Conservation (phyloP, 2,329 filamentous ascomycete genomes). For the Diplodia seriata region DNA sequence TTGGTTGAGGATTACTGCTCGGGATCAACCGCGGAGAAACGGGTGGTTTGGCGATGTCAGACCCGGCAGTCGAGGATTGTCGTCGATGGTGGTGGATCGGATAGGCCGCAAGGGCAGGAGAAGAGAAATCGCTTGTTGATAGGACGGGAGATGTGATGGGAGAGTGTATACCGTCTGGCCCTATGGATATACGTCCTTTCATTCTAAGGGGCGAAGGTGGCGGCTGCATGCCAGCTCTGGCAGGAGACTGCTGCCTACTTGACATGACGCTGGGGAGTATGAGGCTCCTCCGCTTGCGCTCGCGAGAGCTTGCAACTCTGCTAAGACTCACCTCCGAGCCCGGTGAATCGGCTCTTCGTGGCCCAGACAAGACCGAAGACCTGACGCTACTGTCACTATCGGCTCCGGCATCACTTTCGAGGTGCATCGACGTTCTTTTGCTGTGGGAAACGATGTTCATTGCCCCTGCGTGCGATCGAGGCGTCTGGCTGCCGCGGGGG, state of each 20-base stretch:
- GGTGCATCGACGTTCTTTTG: slow-evolving; percentile 77
- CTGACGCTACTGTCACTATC: slow-evolving; percentile 88
- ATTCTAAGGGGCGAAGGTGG: slow-evolving; percentile 83
- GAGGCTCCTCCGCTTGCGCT: slow-evolving; percentile 85
- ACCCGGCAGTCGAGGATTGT: slow-evolving; percentile 89
- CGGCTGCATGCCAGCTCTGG: slow-evolving; percentile 73
- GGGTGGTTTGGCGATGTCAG: slow-evolving; percentile 69
- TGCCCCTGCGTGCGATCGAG: slow-evolving; percentile 76
- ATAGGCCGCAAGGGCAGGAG: slow-evolving; percentile 66
- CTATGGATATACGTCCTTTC: slow-evolving; percentile 75
- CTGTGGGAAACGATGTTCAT: slow-evolving; percentile 66
- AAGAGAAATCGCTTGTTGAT: slow-evolving; percentile 79
- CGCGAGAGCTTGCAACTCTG: slow-evolving; percentile 77
- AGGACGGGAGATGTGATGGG: slow-evolving; percentile 91
- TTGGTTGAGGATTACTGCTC: slow-evolving; percentile 80
- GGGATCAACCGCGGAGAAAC: slow-evolving; percentile 82
- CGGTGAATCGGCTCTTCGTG: slow-evolving; percentile 83
- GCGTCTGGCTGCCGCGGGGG: slow-evolving; percentile 88
- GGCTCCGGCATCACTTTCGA: slow-evolving; percentile 83
- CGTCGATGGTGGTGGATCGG: slow-evolving; percentile 75
- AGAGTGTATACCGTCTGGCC: slow-evolving; percentile 72
- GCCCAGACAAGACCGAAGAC: slow-evolving; percentile 77
- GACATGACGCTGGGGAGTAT: slow-evolving; percentile 81
- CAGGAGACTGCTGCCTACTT: slow-evolving; percentile 87
- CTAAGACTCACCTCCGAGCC: slow-evolving; percentile 83